Evolutionary conservation across 2,329 filamentous ascomycete species (phyloP).

Genomic region (Trichophaea hybrida): DNA sequence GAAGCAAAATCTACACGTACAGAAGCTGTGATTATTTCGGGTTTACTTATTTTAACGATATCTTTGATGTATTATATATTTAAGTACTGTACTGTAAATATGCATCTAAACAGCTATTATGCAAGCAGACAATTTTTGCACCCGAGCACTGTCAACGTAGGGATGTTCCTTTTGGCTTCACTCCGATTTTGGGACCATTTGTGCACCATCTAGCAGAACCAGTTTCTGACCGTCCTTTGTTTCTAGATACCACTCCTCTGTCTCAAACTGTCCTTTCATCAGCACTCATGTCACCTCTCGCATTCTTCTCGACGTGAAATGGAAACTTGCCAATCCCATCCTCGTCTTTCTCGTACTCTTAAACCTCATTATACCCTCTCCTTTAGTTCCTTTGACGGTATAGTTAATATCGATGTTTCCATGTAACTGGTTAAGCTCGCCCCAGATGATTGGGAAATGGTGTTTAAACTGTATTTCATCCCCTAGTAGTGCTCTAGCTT

Average conservation of each 20-base stretch:
- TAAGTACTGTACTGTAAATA: too few relatives aligned
- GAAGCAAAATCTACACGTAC: not conserved
- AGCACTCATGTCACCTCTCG: not conserved
- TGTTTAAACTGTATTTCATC: constrained; percentile 72
- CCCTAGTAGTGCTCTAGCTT: constrained; percentile 63
- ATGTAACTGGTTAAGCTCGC: constrained; percentile 85
- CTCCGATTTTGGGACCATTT: not conserved
- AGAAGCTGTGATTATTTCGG: not conserved
- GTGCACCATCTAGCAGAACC: constrained; percentile 49
- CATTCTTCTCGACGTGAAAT: not conserved
- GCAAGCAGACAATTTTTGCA: too few relatives aligned
- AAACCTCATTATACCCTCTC: constrained; percentile 63
- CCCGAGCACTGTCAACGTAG: not conserved
- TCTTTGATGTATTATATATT: too few relatives aligned
- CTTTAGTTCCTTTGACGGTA: constrained; percentile 65
- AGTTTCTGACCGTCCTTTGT: constrained; percentile 46
- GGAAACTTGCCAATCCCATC: constrained; percentile 30
- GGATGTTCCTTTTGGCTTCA: not conserved
- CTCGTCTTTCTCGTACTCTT: constrained; percentile 55
- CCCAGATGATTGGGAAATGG: constrained; percentile 69
- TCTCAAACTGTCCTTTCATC: constrained; percentile 50
- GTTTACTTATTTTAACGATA: not conserved
- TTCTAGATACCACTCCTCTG: constrained; percentile 76
- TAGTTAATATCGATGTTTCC: constrained; percentile 80
- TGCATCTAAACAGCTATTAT: too few relatives aligned